phyloP scores from a whole-genome alignment of 208 protist genomes.

The Leishmania tropica region DNA sequence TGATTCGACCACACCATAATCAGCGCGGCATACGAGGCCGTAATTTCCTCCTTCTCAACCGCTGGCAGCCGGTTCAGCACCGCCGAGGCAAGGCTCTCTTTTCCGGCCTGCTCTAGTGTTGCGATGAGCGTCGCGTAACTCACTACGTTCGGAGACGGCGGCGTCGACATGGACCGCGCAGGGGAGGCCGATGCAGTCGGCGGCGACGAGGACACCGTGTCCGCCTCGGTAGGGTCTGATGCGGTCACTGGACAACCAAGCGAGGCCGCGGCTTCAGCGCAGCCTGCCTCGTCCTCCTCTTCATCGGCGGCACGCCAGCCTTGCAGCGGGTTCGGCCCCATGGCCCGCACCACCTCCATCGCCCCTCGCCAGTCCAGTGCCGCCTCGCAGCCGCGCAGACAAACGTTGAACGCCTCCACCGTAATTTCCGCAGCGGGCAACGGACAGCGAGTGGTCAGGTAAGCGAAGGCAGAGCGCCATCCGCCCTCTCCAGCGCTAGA shows the following conservation, averaged over 20 bases:
- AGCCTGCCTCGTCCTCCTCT: conserved; percentile 10
- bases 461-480: conserved; percentile 48
- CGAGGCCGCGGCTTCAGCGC: neutral
- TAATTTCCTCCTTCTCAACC: conserved; percentile 82
- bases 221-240: neutral
- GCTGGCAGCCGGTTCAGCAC: conserved; percentile 72
- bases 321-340: conserved; percentile 82
- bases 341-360: conserved; percentile 61
- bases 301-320: conserved; percentile 29
- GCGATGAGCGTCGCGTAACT: conserved; percentile 87
- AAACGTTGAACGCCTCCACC: conserved; percentile 78
- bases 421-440: conserved; percentile 49
- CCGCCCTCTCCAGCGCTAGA: neutral
- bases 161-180: conserved; percentile 13
- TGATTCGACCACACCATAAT: conserved; percentile 90
- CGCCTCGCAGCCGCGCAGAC: conserved; percentile 64
- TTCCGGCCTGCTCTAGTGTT: conserved; percentile 82
- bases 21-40: conserved; percentile 82
- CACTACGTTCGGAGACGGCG: conserved; percentile 71
- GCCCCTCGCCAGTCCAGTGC: conserved; percentile 68
- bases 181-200: neutral
- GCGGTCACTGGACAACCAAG: neutral
- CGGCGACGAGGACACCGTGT: neutral
- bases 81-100: conserved; percentile 51
- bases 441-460: conserved; percentile 35